Percentiles rank a stretch among this genome's conserved stretches.
Evolutionary conservation across 495 filamentous ascomycete genomes (phyloP).

Genomic region (Penicillium paxilli): DNA sequence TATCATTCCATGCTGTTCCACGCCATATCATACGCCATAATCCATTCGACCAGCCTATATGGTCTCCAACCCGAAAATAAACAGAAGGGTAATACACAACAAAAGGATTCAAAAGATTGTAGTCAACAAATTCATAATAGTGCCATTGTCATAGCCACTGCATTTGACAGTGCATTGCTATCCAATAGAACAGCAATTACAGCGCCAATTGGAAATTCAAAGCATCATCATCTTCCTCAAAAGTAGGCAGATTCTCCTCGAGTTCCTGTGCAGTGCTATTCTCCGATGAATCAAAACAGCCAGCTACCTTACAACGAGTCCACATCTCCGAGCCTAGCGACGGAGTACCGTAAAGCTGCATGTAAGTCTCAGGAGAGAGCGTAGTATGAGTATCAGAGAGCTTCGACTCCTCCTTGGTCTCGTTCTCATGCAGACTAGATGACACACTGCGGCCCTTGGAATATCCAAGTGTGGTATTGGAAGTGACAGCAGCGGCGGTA

Average conservation of each 20-base stretch:
- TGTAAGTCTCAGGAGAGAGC: slow-evolving; percentile 44
- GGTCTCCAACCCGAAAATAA: slow-evolving; percentile 1
- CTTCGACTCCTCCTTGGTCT: slow-evolving; percentile 21
- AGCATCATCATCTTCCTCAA: slow-evolving; percentile 44
- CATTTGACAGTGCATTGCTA: too few relatives aligned
- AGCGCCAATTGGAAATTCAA: slow-evolving; percentile 45
- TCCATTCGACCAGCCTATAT: slow-evolving; percentile 5
- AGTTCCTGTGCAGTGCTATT: slow-evolving; percentile 16
- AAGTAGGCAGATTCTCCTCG: slow-evolving; percentile 31
- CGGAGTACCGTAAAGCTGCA: slow-evolving; percentile 42
- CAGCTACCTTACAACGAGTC: slow-evolving; percentile 37
- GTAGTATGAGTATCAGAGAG: slow-evolving; percentile 21
- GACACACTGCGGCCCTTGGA: slow-evolving; percentile 71
- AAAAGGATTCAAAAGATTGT: slow-evolving; percentile 1
- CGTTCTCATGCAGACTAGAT: slow-evolving; percentile 40
- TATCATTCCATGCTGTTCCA: slow-evolving; percentile 3
- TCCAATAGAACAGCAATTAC: slow-evolving; percentile 15
- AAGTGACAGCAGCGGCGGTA: slow-evolving; percentile 62
- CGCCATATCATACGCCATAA: slow-evolving; percentile 22
- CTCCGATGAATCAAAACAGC: slow-evolving; percentile 36
- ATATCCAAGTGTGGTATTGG: slow-evolving; percentile 78
- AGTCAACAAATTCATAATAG: neutral
- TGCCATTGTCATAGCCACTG: neutral
- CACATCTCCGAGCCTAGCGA: slow-evolving; percentile 46
- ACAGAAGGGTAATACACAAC: slow-evolving; percentile 12